Evolutionary conservation across 78 protist species (phyloP).

Genomic region (Creolimax fragrantissima): DNA sequence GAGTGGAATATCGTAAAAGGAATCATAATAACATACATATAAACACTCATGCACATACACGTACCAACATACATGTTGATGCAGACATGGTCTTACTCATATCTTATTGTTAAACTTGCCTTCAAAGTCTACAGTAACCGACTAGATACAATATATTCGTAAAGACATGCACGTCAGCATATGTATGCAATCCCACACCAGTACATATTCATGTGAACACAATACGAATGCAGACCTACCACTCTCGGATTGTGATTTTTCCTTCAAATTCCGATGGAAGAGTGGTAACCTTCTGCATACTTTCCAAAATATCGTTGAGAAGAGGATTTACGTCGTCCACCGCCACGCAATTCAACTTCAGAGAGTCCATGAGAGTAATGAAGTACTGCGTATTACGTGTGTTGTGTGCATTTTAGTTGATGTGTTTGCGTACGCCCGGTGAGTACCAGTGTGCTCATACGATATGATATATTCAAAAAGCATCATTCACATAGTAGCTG

Average conservation of each 20-base stretch:
- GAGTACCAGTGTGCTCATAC: too few relatives aligned
- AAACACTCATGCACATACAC: background rate
- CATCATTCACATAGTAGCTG: too few relatives aligned
- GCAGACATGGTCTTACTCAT: background rate
- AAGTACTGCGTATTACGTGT: constrained; percentile 48
- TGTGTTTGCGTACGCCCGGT: too few relatives aligned
- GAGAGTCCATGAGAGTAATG: constrained; percentile 74
- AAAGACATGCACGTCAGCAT: background rate
- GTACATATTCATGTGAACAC: background rate
- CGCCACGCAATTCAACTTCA: constrained; percentile 53
- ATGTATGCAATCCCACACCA: background rate
- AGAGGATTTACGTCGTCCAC: constrained; percentile 71
- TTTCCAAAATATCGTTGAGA: constrained; percentile 44
- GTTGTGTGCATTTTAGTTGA: too few relatives aligned
- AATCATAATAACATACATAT: background rate
- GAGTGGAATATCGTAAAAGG: too few relatives aligned
- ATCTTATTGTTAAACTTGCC: too few relatives aligned
- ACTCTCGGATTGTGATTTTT: constrained; percentile 36
- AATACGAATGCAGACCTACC: background rate
- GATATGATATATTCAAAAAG: too few relatives aligned
- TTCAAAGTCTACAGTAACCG: too few relatives aligned
- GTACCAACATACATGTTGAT: background rate
- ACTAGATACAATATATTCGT: background rate
- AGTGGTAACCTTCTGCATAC: constrained; percentile 39
- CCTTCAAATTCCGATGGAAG: constrained; percentile 57